phyloP scores from a whole-genome alignment of 306 rosid species.

The Inga oerstediana region DNA sequence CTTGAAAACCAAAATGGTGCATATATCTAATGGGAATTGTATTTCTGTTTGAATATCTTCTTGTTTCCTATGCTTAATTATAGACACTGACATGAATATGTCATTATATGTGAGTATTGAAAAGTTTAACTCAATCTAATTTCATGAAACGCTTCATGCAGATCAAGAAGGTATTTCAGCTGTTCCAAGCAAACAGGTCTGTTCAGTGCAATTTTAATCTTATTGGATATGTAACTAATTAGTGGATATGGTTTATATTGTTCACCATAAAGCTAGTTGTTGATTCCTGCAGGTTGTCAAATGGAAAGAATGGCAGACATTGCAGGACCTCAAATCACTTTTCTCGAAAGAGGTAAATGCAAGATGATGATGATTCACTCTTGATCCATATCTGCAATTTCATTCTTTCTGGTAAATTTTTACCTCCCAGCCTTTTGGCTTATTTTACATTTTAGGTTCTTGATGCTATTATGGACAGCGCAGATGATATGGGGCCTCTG shows the following conservation, averaged over 20 bases:
- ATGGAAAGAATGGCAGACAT: conserved; percentile 73
- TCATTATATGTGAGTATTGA: neutral
- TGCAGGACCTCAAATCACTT: conserved; percentile 70
- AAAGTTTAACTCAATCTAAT: conserved; percentile 27
- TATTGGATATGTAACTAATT: conserved; percentile 16
- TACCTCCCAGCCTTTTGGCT: conserved; percentile 34
- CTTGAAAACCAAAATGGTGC: conserved; percentile 3
- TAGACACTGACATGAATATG: neutral
- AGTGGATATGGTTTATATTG: conserved; percentile 16
- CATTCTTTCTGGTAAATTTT: conserved; percentile 17
- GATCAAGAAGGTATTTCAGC: conserved; percentile 54
- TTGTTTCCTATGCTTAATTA: neutral
- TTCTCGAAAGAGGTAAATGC: conserved; percentile 81
- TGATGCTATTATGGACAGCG: conserved; percentile 73
- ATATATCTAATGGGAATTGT: neutral
- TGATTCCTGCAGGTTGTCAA: conserved; percentile 51
- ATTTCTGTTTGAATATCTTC: conserved; percentile 3
- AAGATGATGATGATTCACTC: conserved; percentile 17
- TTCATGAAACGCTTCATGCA: conserved; percentile 51
- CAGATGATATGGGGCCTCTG: conserved; percentile 80
- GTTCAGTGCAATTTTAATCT: conserved; percentile 21
- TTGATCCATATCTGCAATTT: conserved; percentile 31
- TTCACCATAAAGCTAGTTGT: conserved; percentile 17
- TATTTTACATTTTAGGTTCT: conserved; percentile 63
- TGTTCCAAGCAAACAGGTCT: conserved; percentile 58